Conservation (phyloP, 2,329 filamentous ascomycete species). For the Iodosphaeria phyllophila region DNA sequence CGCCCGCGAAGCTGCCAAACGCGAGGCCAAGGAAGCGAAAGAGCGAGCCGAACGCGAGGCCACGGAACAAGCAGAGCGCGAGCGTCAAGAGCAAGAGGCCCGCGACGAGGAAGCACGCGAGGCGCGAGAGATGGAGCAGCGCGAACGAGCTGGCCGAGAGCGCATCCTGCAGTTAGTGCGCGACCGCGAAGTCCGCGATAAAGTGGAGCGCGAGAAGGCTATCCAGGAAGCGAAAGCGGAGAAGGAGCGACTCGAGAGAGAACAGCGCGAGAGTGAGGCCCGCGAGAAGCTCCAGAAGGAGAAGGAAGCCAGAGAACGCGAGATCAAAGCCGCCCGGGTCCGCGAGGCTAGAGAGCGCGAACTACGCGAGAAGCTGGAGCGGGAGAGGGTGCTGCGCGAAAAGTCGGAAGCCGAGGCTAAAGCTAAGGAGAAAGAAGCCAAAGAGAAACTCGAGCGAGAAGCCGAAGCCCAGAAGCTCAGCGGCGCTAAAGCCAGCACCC, state of each 20-base stretch:
- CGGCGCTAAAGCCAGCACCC: conserved; percentile 24
- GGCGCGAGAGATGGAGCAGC: conserved; percentile 12
- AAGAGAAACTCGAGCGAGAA: conserved; percentile 12
- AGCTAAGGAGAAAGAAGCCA: conserved; percentile 11
- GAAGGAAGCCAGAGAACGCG: conserved; percentile 18
- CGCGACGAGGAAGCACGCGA: conserved; percentile 13
- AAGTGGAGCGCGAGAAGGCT: conserved; percentile 11
- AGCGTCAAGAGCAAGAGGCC: conserved; percentile 16
- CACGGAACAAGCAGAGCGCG: conserved; percentile 12
- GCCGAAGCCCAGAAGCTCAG: conserved; percentile 12
- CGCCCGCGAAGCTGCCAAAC: conserved; percentile 18
- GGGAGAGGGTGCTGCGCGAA: conserved; percentile 26
- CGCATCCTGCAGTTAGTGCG: no score
- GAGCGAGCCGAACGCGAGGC: conserved; percentile 19
- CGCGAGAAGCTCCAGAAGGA: conserved; percentile 16
- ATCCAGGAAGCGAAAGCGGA: conserved; percentile 15
- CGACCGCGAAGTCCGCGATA: conserved; percentile 15
- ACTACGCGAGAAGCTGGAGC: conserved; percentile 11
- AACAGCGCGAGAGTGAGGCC: conserved; percentile 11
- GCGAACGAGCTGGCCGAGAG: conserved; percentile 13
- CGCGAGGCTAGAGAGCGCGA: conserved; percentile 13
- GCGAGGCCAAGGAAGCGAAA: conserved; percentile 10
- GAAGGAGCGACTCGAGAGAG: conserved; percentile 15
- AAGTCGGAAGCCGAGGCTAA: conserved; percentile 17
- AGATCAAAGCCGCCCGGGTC: conserved; percentile 13